Conservation (phyloP, 2,329 filamentous ascomycete species). For the Colletotrichum theobromicola region DNA sequence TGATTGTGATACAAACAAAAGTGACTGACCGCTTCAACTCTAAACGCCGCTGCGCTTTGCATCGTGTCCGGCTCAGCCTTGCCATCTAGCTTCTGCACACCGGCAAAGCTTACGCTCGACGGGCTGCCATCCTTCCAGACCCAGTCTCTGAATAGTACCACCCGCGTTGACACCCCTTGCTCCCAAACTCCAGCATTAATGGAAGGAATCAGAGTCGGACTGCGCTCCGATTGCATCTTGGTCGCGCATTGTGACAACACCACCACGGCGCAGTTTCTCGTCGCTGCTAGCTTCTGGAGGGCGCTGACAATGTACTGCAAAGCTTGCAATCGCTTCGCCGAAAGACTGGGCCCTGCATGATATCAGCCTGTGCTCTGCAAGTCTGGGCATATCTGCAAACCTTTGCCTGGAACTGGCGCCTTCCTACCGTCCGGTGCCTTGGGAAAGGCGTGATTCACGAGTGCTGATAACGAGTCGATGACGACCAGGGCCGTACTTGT, state of each 20-base stretch:
- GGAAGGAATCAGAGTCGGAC: constrained; percentile 75
- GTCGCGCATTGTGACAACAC: constrained; percentile 82
- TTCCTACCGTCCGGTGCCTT: constrained; percentile 51
- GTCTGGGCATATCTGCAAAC: constrained; percentile 28
- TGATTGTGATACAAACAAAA: background rate
- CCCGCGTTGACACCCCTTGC: constrained; percentile 71
- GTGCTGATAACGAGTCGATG: constrained; percentile 77
- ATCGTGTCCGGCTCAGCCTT: constrained; percentile 45
- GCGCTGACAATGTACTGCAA: constrained; percentile 71
- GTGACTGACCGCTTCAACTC: constrained; percentile 48
- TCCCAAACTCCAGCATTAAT: constrained; percentile 84
- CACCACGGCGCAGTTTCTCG: constrained; percentile 75
- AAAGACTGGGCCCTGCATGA: constrained; percentile 37
- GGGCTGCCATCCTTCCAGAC: constrained; percentile 52
- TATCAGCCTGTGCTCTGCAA: background rate
- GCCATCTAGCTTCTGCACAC: constrained; percentile 70
- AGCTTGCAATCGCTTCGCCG: constrained; percentile 53
- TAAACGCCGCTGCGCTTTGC: constrained; percentile 53
- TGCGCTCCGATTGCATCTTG: constrained; percentile 71
- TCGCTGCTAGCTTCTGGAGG: constrained; percentile 76
- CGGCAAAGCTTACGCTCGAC: constrained; percentile 62
- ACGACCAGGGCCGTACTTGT: constrained; percentile 70
- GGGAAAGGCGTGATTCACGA: constrained; percentile 80
- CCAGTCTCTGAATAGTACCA: constrained; percentile 84
- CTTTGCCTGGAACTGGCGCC: constrained; percentile 43